A percentile compares a stretch with the other conserved stretches of the same genome.
These are phyloP conservation scores for Fusarium torulosum DNA, from an alignment of 2,329 filamentous ascomycete genomes.

Conservation along the genomic window DNA sequence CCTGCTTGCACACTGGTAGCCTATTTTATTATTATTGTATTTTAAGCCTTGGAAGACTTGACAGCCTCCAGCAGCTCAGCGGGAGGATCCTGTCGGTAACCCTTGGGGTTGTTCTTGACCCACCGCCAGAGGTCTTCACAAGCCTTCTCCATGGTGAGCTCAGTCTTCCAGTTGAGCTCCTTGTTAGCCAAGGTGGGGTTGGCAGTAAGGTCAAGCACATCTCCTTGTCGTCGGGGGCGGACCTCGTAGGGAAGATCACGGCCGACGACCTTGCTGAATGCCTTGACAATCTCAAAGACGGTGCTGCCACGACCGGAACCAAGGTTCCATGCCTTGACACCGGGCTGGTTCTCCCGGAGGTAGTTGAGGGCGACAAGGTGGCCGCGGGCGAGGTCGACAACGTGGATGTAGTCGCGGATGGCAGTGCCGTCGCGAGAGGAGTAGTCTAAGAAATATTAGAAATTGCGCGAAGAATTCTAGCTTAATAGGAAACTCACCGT, in stretches of 20 bases:
- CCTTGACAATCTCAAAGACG: constrained; percentile 97
- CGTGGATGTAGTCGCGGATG: constrained; percentile 98
- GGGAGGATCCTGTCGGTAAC: constrained; percentile 93
- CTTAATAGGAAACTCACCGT: constrained; percentile 70
- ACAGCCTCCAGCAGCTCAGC: constrained; percentile 78
- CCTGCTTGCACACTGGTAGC: constrained; percentile 32
- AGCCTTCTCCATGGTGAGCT: constrained; percentile 90
- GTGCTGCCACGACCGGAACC: constrained; percentile 95
- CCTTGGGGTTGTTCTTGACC: constrained; percentile 96
- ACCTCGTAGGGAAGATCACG: constrained; percentile 89
- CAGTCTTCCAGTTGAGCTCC: constrained; percentile 93
- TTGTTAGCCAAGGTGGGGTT: constrained; percentile 88
- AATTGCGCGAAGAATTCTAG: neutral
- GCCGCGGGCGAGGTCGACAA: constrained; percentile 87
- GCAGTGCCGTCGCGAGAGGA: constrained; percentile 89
- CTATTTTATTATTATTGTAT: constrained; percentile 20
- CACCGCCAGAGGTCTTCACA: constrained; percentile 96
- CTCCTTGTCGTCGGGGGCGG: constrained; percentile 82
- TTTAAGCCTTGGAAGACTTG: constrained; percentile 57
- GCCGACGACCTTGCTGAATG: constrained; percentile 89
- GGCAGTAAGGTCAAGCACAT: constrained; percentile 94
- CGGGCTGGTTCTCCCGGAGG: constrained; percentile 84
- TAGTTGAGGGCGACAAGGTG: constrained; percentile 92
- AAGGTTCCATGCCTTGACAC: constrained; percentile 95
- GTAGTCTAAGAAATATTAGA: constrained; percentile 75